Evolutionary conservation across 805 yeast species (phyloP), one percentile per base, ranked within the genome.

Genomic region (Candida railenensis): DNA sequence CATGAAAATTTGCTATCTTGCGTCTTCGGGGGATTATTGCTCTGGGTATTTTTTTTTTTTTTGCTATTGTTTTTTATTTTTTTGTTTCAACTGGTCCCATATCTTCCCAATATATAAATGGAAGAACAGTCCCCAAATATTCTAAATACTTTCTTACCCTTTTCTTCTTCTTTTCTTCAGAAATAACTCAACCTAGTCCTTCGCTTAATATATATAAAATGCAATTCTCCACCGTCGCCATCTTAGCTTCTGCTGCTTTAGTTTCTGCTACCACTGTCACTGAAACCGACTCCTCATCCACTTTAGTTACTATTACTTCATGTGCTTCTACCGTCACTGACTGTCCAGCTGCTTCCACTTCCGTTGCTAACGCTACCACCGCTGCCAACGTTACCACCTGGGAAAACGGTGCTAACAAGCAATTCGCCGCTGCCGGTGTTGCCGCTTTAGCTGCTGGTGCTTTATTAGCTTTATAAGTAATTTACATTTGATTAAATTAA

Each of bases 171-270:
- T 11, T 18, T 36, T 20, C 25, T 36, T 36, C 16, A 19, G 9
- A 44, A 28, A 34, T 40, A 45, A 51, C 49, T 51, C 54, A 25
- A 32, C 59, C 47, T 55, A 57, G 43, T 40, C 59, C 28, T 40
- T 40, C 43, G 43, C 36, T 40, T 30, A 37, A 25, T 25, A 39
- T 21, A 39, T 34, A 15, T 34, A 69, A 50, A 68, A 74, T 74
- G 79, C 76, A 73, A 69, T 74, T 72, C 75, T 62, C 77, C 56
- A 63, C 65, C 56, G 66, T 67, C 59, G 61, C 69, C 47, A 53
- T 66, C 51, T 51, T 69, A 49, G 60, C 67, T 47, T 67, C 69
- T 45, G 63, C 67, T 45, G 71, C 73, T 56, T 56, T 65, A 46
- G 69, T 65, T 53, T 45, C 58, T 44, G 64, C 66, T 41, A 52